Base-by-base conservation (phyloP, 177 flowering plant genomes). In the Telopea speciosissima region DNA sequence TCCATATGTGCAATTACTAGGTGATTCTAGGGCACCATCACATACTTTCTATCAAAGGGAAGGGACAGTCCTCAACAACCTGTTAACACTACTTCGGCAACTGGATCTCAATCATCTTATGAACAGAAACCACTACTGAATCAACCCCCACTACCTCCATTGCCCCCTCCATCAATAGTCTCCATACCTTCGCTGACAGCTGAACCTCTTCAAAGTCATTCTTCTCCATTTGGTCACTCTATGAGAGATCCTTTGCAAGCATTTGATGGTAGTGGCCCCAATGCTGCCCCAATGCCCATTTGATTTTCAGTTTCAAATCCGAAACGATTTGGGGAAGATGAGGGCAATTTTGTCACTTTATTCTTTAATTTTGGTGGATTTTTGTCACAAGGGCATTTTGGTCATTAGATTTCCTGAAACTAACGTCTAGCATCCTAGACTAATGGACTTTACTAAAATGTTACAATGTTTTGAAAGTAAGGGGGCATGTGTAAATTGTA, bases 61-160 rank as follows among this genome's bases (percentile, higher is more conserved):
- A n/a, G n/a, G 75, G 79, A 82, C 61, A 81, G 73, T 73, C 80
- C 75, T n/a, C 90, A 80, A 13, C 88, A 73, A 72, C 71, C 74
- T 71, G 81, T 76, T 25, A 77, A 67, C 71, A 59, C 68, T 72
- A 72, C 75, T 63, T 66, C 76, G n/a, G 70, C 65, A 36, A 21
- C 81, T 66, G 87, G 85, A 52, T 78, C 88, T 54, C 90, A 80
- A 59, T 92, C 91, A 73, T 70, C 68, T 69, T 86, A 81, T 80
- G 97, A 88, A 31, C 89, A 81, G 76, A 91, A 85, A 69, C 79
- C 42, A 77, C 44, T 81, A 60, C 77, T 73, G n/a, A 84, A 75
- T 74, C 97, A 90, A 72, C 99, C 98, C 58, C 96, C 97, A 66
- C 69, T 93, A 76, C 99, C 98, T 72, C 95, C 95, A 14, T 75